These are phyloP conservation scores for Fistulifera pelliculosa DNA, from an alignment of 108 stramenopile genomes.

Conservation along the genomic window DNA sequence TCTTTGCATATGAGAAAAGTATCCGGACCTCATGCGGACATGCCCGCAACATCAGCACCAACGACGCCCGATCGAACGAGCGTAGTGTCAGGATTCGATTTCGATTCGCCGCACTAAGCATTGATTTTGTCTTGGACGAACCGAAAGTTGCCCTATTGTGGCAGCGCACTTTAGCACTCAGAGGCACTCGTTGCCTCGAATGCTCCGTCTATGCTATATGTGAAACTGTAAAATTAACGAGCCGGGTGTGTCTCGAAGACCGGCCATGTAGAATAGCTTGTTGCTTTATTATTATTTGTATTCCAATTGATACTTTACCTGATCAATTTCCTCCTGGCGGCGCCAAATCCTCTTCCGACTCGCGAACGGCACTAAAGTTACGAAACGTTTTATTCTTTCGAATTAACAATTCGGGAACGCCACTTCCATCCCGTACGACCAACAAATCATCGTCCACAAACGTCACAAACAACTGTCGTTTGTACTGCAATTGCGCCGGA, in stretches of 20 bases:
- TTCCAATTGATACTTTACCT: neutral
- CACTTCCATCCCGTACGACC: conserved; percentile 72
- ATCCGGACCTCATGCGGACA: neutral
- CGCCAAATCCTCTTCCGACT: conserved; percentile 1
- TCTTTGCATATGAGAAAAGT: neutral
- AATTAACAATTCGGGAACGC: conserved; percentile 80
- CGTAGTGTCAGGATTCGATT: too few species aligned
- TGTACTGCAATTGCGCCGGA: conserved; percentile 63
- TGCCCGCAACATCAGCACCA: neutral
- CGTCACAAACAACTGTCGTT: conserved; percentile 70
- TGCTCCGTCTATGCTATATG: too few species aligned
- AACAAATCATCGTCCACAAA: conserved; percentile 88
- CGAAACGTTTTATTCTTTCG: conserved; percentile 35
- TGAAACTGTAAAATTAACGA: too few species aligned
- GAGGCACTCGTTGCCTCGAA: too few species aligned
- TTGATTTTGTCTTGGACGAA: too few species aligned
- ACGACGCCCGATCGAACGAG: too few species aligned
- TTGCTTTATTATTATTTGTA: conserved; percentile 4
- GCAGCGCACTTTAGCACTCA: too few species aligned
- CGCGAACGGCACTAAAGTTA: conserved; percentile 15
- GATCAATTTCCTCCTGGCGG: neutral
- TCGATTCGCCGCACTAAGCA: too few species aligned
- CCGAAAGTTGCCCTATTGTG: too few species aligned
- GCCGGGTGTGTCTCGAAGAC: too few species aligned
- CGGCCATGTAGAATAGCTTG: too few species aligned